A percentile compares a stretch with the other conserved stretches of the same genome.
Conservation (phyloP, 2,329 filamentous ascomycete species). For the Falciphora oryzae region DNA sequence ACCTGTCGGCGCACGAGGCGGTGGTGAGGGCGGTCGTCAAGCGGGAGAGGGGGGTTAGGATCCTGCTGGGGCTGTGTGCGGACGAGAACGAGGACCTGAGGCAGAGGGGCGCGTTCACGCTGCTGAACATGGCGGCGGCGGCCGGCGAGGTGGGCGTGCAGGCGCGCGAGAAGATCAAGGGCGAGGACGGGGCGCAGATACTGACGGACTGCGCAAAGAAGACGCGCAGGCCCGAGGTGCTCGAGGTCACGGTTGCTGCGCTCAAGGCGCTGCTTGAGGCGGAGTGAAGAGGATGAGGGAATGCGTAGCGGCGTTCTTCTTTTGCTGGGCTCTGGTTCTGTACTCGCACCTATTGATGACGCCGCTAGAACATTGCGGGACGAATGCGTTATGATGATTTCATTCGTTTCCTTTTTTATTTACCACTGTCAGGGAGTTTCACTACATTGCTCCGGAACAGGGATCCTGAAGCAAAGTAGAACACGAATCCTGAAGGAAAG, state of each 20-base stretch:
- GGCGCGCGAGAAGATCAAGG: slow-evolving; percentile 55
- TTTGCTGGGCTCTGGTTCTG: too few species aligned
- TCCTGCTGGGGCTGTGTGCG: slow-evolving; percentile 73
- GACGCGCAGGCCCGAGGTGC: slow-evolving; percentile 61
- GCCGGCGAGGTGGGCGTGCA: slow-evolving; percentile 59
- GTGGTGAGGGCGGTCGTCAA: slow-evolving; percentile 67
- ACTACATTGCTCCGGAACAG: too few species aligned
- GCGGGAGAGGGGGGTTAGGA: slow-evolving; percentile 64
- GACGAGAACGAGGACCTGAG: slow-evolving; percentile 66
- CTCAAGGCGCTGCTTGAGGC: slow-evolving; percentile 47
- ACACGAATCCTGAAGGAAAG: too few species aligned
- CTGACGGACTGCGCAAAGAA: slow-evolving; percentile 66
- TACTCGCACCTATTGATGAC: too few species aligned
- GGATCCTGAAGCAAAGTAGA: too few species aligned
- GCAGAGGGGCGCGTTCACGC: slow-evolving; percentile 67
- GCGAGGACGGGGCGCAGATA: slow-evolving; percentile 58
- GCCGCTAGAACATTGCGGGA: too few species aligned
- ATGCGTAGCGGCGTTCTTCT: too few species aligned
- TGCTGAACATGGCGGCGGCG: slow-evolving; percentile 65
- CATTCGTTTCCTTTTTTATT: too few species aligned
- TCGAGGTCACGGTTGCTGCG: slow-evolving; percentile 66
- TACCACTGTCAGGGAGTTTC: too few species aligned
- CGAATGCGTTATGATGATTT: too few species aligned
- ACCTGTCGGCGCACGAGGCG: slow-evolving; percentile 71
- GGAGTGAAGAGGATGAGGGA: not conserved